Percentiles rank a stretch among this genome's conserved stretches.
Conservation (phyloP, 495 filamentous ascomycete species). For the Pseudoneurospora amorphoporcata region DNA sequence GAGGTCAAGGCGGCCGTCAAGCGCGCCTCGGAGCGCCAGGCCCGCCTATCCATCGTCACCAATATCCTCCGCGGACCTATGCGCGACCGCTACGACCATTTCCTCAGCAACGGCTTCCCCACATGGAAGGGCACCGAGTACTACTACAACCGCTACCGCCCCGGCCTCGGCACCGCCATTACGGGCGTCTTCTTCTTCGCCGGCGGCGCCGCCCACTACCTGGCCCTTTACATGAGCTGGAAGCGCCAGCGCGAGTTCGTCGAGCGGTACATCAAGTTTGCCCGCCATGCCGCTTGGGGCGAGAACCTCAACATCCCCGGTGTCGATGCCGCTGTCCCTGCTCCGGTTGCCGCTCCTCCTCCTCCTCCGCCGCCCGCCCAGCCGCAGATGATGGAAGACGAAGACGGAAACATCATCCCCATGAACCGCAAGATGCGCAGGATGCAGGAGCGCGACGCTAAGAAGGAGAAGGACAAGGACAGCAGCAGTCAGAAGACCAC, state of each 20-base stretch:
- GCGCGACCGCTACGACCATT: constrained; percentile 90
- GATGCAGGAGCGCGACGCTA: constrained; percentile 70
- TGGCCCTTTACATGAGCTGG: constrained; percentile 71
- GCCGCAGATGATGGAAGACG: constrained; percentile 33
- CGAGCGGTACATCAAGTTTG: constrained; percentile 81
- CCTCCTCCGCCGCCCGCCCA: constrained; percentile 16
- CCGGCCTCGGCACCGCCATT: constrained; percentile 77
- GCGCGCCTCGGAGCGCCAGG: constrained; percentile 66
- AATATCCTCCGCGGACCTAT: constrained; percentile 71
- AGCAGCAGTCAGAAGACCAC: constrained; percentile 21
- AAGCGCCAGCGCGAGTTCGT: constrained; percentile 86
- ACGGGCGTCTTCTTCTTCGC: constrained; percentile 73
- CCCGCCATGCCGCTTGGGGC: constrained; percentile 81
- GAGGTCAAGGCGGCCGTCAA: constrained; percentile 68
- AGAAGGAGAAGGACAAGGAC: constrained; percentile 50
- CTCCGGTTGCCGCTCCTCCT: constrained; percentile 29
- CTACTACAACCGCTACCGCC: constrained; percentile 89
- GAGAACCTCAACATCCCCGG: constrained; percentile 44
- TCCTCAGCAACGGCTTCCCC: constrained; percentile 88
- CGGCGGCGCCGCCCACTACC: constrained; percentile 79
- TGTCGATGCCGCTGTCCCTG: constrained; percentile 38
- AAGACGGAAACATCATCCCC: constrained; percentile 36
- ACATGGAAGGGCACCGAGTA: constrained; percentile 95
- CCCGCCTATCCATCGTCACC: constrained; percentile 70
- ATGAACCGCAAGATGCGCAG: constrained; percentile 84